Conservation (phyloP, 805 yeast species). For the Suhomyces emberorum region DNA sequence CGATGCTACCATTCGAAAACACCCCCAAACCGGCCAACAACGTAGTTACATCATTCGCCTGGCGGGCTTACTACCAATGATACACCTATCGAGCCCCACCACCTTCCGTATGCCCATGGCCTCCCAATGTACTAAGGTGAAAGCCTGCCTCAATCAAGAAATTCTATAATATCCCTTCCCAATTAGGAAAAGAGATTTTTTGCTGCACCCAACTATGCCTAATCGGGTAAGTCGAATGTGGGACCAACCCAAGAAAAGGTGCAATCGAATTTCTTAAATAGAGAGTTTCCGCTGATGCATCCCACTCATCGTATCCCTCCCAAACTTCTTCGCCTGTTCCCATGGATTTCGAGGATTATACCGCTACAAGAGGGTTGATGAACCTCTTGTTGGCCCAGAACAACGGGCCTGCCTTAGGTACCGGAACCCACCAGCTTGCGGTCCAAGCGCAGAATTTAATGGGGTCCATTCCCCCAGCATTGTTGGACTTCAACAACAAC, state of each 20-base stretch:
- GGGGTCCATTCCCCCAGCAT: slow-evolving; percentile 40
- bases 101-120: no score
- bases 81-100: no score
- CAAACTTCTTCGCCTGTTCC: no score
- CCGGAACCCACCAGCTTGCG: slow-evolving; percentile 24
- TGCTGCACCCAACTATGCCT: slow-evolving; percentile 2
- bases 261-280: no score
- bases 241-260: no score
- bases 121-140: no score
- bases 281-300: no score
- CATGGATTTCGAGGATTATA: slow-evolving; percentile 14
- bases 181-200: neutral
- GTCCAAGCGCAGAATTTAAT: slow-evolving; percentile 30
- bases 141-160: neutral
- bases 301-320: no score
- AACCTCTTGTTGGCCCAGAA: slow-evolving; percentile 25
- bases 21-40: no score
- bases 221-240: neutral
- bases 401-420: slow-evolving; percentile 30
- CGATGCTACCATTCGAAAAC: no score
- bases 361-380: slow-evolving; percentile 30
- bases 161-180: neutral
- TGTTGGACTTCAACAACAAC: slow-evolving; percentile 34
- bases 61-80: no score
- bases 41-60: no score